Evolutionary conservation across 2,329 filamentous ascomycete genomes (phyloP).

Genomic region (Sarocladiaceae sp.): DNA sequence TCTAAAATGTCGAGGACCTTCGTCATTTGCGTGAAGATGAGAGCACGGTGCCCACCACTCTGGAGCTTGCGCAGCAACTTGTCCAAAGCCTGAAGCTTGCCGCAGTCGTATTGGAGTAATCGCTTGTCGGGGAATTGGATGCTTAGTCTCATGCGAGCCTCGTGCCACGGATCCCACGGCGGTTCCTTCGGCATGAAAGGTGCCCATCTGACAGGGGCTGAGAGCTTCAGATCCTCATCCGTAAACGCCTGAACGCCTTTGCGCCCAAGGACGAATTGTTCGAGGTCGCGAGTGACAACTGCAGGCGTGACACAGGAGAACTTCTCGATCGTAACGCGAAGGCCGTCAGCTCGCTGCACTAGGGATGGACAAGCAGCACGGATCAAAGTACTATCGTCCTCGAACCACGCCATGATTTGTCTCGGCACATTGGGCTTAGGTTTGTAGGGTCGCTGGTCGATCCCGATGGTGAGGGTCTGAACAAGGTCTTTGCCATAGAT

Average conservation of each 20-base stretch:
- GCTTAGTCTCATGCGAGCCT: slow-evolving; percentile 84
- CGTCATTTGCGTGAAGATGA: slow-evolving; percentile 99
- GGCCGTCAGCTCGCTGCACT: slow-evolving; percentile 63
- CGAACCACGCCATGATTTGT: slow-evolving; percentile 70
- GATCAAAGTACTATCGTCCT: slow-evolving; percentile 62
- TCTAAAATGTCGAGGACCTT: slow-evolving; percentile 97
- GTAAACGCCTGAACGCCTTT: slow-evolving; percentile 54
- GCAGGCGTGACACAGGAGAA: slow-evolving; percentile 92
- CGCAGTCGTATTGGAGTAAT: slow-evolving; percentile 95
- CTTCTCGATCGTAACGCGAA: slow-evolving; percentile 75
- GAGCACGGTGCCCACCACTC: slow-evolving; percentile 81
- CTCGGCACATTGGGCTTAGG: slow-evolving; percentile 57
- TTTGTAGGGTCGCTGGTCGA: slow-evolving; percentile 54
- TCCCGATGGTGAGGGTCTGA: slow-evolving; percentile 65
- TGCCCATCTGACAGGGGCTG: slow-evolving; percentile 50
- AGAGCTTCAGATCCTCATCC: slow-evolving; percentile 52
- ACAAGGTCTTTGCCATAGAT: slow-evolving; percentile 79
- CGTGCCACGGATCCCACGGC: slow-evolving; percentile 80
- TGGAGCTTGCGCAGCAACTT: slow-evolving; percentile 82
- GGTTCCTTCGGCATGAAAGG: slow-evolving; percentile 54
- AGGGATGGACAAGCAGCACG: slow-evolving; percentile 69
- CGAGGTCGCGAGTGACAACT: slow-evolving; percentile 76
- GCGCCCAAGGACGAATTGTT: slow-evolving; percentile 60
- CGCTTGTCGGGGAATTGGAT: slow-evolving; percentile 97
- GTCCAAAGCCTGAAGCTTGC: slow-evolving; percentile 89